phyloP scores from a whole-genome alignment of 768 basidiomycete species.

The Crepidotus variabilis region DNA sequence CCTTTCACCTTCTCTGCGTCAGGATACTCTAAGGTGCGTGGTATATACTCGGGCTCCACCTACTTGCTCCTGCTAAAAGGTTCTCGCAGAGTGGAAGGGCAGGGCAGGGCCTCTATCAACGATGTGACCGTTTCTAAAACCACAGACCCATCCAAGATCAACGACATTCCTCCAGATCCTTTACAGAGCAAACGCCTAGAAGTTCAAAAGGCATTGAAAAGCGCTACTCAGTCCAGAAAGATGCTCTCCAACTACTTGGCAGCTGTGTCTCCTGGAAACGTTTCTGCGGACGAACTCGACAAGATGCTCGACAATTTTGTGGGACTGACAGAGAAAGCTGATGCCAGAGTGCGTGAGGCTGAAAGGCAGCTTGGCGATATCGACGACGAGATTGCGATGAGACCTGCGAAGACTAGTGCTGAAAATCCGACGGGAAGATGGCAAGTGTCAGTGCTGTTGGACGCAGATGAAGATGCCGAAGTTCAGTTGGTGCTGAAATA shows the following conservation, averaged over 20 bases:
- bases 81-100: slow-evolving; percentile 32
- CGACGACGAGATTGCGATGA: slow-evolving; percentile 11
- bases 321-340: slow-evolving; percentile 19
- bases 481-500: slow-evolving; percentile 31
- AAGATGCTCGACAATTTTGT: slow-evolving; percentile 24
- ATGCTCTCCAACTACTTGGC: slow-evolving; percentile 26
- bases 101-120: slow-evolving; percentile 34
- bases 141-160: slow-evolving; percentile 6
- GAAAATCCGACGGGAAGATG: slow-evolving; percentile 1
- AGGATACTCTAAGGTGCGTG: slow-evolving; percentile 27
- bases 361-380: slow-evolving; percentile 19
- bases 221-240: slow-evolving; percentile 16
- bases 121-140: slow-evolving; percentile 28
- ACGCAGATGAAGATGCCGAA: slow-evolving; percentile 25
- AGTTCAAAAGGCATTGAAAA: slow-evolving; percentile 18
- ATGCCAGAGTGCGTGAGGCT: slow-evolving; percentile 21
- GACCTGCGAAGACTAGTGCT: background rate
- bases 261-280: slow-evolving; percentile 20
- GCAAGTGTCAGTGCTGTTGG: slow-evolving; percentile 24
- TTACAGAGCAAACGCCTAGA: slow-evolving; percentile 17
- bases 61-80: background rate
- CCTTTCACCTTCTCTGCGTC: slow-evolving; percentile 23
- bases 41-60: background rate
- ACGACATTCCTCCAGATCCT: background rate
- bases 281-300: slow-evolving; percentile 18